Evolutionary conservation across 2,329 filamentous ascomycete genomes (phyloP), one percentile per base, ranked within the genome.

Genomic region (Stemphylium vesicarium): DNA sequence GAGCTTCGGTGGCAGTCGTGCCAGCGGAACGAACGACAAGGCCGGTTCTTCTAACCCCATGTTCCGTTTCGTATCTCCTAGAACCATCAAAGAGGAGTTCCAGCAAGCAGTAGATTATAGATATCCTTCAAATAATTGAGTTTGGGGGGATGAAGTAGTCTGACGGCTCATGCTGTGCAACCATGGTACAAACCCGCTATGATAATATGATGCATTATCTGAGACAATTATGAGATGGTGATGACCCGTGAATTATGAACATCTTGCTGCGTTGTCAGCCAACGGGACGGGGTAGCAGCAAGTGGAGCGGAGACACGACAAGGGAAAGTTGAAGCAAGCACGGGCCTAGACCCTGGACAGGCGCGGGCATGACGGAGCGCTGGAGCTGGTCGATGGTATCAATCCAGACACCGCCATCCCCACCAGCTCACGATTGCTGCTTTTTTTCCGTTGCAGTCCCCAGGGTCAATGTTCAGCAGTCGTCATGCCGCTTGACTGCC

Each of bases 11-110:
- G 26, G 26, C 26, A 29, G 26, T 9, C 75, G 82, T 48, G 80
- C 80, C 18, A 80, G 77, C 35, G 82, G 82, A 3, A 84, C 82
- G 16, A 84, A 84, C 57, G 82, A 84, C 67, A 84, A 84, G 72
- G 82, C 82, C 12, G 82, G 82, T 5, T 80, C 77, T 45, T 74
- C 79, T 32, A 81, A 79, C 53, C 65, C 83, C 56, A 67, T 84
- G 61, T 72, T 75, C n/a, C 70, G 82, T 46, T 84, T 84, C 63
- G 81, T 83, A 46, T 82, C 79, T 59, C 80, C 81, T 69, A 73
- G 82, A 56, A 70, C 80, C 33, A 77, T 84, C 60, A 84, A 84
- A 72, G 82, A 84, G 70, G 80, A 83, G 59, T 82, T 83, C 61
- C 70, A 81, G 42, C 73, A 74, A 4, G 73, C 74, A 42, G 65